Base-by-base conservation (phyloP, 495 filamentous ascomycete species). In the Thermochaetoides thermophila region DNA sequence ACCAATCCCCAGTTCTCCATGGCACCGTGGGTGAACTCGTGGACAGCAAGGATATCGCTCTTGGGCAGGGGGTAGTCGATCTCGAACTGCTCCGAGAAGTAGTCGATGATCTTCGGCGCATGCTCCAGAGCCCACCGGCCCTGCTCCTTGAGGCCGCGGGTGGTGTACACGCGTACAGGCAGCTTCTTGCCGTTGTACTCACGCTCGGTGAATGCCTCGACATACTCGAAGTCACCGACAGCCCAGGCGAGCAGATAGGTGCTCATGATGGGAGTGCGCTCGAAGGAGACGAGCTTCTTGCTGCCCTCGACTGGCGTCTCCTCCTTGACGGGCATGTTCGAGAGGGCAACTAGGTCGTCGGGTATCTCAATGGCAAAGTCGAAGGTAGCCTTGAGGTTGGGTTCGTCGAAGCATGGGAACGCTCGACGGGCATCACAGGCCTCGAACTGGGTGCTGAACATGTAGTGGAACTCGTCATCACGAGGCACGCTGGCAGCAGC, bases 231-330 rank as follows among this genome's bases (percentile, higher is more conserved):
- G 50, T 96, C 89, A 39, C 91, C 89, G 37, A 93, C 71, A 14
- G 87, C 87, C 89, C 89, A 97, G 11, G 89, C 87, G 17, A 93
- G 62, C 18, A 97, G 75, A 57, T 92, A 92, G n/a, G 89, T 94
- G 54, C 84, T 93, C 89, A 97, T 97, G 37, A 84, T 64, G 0
- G 89, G 89, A 9, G 79, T 85, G 32, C 66, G 71, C 40, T 92
- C 81, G 45, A 97, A 97, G 0, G 73, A 69, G 11, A 96, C 82
- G 8, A 74, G 58, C 56, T 92, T 84, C 37, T 78, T 64, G 5
- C 76, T 78, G 17, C 69, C 52, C 25, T 67, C 70, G 32, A 61
- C 65, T 43, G 72, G 57, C 44, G 66, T 73, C 32, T 69, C 62
- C 19, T 66, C 64, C 55, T 83, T 82, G 46, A 76, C 72, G 2